These are phyloP conservation scores for Dissophora globulifera DNA, from an alignment of 192 early-diverging fungal genomes.

Conservation along the genomic window DNA sequence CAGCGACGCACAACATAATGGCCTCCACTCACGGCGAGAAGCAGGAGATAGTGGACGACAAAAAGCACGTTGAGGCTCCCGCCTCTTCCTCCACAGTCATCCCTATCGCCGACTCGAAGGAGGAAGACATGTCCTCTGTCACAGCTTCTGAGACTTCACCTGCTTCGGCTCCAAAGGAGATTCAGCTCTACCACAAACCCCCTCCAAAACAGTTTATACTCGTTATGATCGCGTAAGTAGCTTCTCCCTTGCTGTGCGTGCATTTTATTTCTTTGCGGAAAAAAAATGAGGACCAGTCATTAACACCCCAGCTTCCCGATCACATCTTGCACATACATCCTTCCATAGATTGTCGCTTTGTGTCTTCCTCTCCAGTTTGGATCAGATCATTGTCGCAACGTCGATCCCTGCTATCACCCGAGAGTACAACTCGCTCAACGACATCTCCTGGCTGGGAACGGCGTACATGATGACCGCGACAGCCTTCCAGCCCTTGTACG, in stretches of 20 bases:
- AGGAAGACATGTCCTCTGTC: constrained; percentile 29
- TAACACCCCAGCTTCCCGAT: too few relatives aligned
- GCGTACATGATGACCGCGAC: constrained; percentile 79
- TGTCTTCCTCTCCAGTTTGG: constrained; percentile 57
- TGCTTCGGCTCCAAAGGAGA: not conserved
- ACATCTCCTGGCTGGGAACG: constrained; percentile 86
- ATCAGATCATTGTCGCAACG: constrained; percentile 66
- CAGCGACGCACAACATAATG: not conserved
- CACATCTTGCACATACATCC: too few relatives aligned
- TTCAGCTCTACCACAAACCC: constrained; percentile 36
- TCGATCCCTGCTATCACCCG: constrained; percentile 61
- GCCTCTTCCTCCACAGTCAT: constrained; percentile 5
- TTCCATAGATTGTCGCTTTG: constrained; percentile 31
- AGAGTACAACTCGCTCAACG: constrained; percentile 59
- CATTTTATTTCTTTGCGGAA: too few relatives aligned
- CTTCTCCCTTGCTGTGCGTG: not conserved
- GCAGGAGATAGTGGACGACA: constrained; percentile 14
- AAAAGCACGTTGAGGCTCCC: not conserved
- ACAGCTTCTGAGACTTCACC: constrained; percentile 19
- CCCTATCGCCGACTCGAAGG: not conserved
- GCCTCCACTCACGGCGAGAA: constrained; percentile 1
- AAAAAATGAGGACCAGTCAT: too few relatives aligned
- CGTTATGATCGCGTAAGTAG: constrained; percentile 43
- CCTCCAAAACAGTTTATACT: constrained; percentile 41
- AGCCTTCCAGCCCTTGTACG: constrained; percentile 80